Conservation (phyloP, 2,329 filamentous ascomycete species). For the Neurospora crassa region DNA sequence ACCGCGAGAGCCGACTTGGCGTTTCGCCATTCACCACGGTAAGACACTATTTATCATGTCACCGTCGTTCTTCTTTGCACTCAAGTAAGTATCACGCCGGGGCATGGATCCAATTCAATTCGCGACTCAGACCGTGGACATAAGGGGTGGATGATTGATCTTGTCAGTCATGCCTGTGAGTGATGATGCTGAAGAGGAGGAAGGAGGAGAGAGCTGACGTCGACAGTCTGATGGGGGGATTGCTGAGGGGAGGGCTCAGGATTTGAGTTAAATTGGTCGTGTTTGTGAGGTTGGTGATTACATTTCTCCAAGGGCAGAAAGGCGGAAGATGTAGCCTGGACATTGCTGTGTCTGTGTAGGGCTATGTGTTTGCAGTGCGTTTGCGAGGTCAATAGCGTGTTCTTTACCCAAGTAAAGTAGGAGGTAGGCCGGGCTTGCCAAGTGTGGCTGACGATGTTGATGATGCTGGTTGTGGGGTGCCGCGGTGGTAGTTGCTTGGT, state of each 20-base stretch:
- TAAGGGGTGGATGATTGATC: not conserved
- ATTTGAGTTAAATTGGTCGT: not conserved
- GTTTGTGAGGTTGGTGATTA: not conserved
- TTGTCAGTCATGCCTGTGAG: not conserved
- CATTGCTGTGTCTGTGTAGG: not conserved
- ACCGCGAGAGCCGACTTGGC: not conserved
- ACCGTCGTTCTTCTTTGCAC: not conserved
- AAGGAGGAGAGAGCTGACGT: not conserved
- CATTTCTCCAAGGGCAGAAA: not conserved
- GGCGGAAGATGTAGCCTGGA: not conserved
- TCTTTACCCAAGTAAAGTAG: not conserved
- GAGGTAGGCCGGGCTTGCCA: not conserved
- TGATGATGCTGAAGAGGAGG: not conserved
- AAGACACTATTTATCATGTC: not conserved
- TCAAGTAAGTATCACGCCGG: not conserved
- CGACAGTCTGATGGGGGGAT: not conserved
- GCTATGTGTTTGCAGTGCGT: not conserved
- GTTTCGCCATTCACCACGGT: not conserved
- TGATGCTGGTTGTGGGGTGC: not conserved
- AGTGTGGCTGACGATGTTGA: not conserved
- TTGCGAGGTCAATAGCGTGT: not conserved
- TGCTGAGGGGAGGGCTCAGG: not conserved
- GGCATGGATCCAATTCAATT: not conserved
- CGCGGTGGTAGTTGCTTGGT: not conserved
- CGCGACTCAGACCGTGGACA: not conserved